These are phyloP conservation scores for Pseudophaeomoniella oleicola DNA, from an alignment of 2,329 filamentous ascomycete species.

Conservation along the genomic window DNA sequence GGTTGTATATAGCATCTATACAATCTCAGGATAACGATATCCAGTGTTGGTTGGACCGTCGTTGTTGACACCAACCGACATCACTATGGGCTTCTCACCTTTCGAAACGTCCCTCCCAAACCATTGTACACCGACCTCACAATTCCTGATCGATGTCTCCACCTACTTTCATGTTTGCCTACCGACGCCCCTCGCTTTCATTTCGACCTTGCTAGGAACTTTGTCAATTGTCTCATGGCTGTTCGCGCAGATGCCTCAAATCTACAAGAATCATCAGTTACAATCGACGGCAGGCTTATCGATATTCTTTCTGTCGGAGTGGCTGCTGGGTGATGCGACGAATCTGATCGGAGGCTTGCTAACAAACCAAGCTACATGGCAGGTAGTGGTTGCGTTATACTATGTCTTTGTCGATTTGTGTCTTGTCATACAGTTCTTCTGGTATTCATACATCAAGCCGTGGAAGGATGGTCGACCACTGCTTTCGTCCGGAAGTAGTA, in stretches of 20 bases:
- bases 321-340: slow-evolving; percentile 49
- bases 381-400: slow-evolving; percentile 49
- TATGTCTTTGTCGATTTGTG: slow-evolving; percentile 52
- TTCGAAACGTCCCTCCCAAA: slow-evolving; percentile 30
- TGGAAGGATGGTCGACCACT: slow-evolving; percentile 23
- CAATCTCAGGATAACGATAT: too few species aligned
- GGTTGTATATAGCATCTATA: too few species aligned
- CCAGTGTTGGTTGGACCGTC: too few species aligned
- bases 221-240: slow-evolving; percentile 54
- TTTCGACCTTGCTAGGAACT: slow-evolving; percentile 45
- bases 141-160: slow-evolving; percentile 42
- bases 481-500: slow-evolving; percentile 12
- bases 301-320: slow-evolving; percentile 51
- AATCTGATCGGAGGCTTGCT: slow-evolving; percentile 50
- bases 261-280: slow-evolving; percentile 52
- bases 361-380: slow-evolving; percentile 51
- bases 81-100: slow-evolving; percentile 5
- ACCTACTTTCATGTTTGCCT: slow-evolving; percentile 47
- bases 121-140: slow-evolving; percentile 45
- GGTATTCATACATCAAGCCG: slow-evolving; percentile 46
- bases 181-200: slow-evolving; percentile 46
- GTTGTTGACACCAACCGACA: too few species aligned
- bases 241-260: slow-evolving; percentile 54
- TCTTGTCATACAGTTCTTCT: slow-evolving; percentile 49
- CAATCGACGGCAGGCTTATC: slow-evolving; percentile 51